phyloP scores from a whole-genome alignment of 176 grass and related monocot species.

The Lolium rigidum region DNA sequence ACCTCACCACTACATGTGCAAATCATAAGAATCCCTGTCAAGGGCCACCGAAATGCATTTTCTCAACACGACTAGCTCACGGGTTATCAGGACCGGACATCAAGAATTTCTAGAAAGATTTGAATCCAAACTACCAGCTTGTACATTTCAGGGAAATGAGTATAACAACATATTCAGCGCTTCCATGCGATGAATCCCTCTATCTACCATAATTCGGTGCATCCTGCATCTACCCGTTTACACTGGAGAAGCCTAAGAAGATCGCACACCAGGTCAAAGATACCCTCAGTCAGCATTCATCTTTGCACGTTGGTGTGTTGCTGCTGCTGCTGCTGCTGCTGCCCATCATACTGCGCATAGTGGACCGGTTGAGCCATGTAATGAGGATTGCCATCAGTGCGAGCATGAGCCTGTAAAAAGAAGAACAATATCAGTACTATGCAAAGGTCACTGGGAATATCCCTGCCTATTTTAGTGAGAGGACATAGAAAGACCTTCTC shows the following conservation, averaged over 20 bases:
- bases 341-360: constrained; percentile 52
- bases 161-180: constrained; percentile 8
- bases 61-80: not conserved
- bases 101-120: not conserved
- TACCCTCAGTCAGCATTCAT: constrained; percentile 44
- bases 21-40: constrained; percentile 11
- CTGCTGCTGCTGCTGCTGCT: constrained; percentile 53
- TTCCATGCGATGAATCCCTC: constrained; percentile 19
- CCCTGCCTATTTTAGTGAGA: not conserved
- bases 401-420: constrained; percentile 49
- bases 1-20: not conserved
- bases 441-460: not conserved
- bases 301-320: constrained; percentile 58
- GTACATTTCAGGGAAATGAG: not conserved
- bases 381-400: constrained; percentile 38
- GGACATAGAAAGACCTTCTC: not conserved
- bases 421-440: not conserved
- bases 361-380: constrained; percentile 48
- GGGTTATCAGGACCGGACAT: constrained; percentile 12
- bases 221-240: constrained; percentile 39
- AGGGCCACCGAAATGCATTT: not conserved
- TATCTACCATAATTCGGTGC: not conserved
- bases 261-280: constrained; percentile 30
- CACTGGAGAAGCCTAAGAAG: constrained; percentile 7
- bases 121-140: not conserved